Evolutionary conservation across 768 basidiomycete genomes (phyloP), one percentile per base, ranked within the genome.

Genomic region (Phylloporus scabripes): DNA sequence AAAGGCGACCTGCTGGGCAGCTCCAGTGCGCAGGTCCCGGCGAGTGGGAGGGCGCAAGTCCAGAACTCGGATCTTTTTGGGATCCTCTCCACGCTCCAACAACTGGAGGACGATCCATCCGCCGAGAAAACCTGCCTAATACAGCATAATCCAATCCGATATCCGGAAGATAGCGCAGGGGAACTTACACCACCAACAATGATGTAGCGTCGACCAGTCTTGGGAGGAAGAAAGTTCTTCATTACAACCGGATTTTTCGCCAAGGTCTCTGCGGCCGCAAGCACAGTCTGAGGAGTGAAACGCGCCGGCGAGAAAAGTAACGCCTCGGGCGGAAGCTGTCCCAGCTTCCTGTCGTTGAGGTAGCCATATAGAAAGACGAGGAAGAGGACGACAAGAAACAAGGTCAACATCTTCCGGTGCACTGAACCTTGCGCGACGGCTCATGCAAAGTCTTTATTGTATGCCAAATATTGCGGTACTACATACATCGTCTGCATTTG

Each of bases 91-190:
- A 2, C 87, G 79, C 45, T 80, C 72, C 4, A 89, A 50, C 2
- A 90, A 70, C 38, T 85, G 79, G 0, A 79, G 70, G 4, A 83
- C 81, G 32, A 90, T 81, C 87, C 87, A 90, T 7, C 85, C 83
- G 11, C 87, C 87, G 3, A 88, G 65, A 51, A 88, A 87, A 1
- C 87, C 87, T 4, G 80, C 79, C 86, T 87, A 29, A 41, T 21
- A 24, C 10, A 44, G 1, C 31, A 32, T 55, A 21, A 44, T 45
- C 9, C 20, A 17, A n/a, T 24, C 5, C n/a, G n/a, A n/a, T n/a
- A 32, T 28, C 3, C 12, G 10, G 8, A 39, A 34, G 45, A 26
- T 21, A 45, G 7, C 12, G 14, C 23, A 11, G 7, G 18, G 33
- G 34, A 38, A 76, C 78, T 53, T 60, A 85, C 85, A 56, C 87